Conservation (phyloP, 371 early-diverging fungal species). For the Batkoa obscura region DNA sequence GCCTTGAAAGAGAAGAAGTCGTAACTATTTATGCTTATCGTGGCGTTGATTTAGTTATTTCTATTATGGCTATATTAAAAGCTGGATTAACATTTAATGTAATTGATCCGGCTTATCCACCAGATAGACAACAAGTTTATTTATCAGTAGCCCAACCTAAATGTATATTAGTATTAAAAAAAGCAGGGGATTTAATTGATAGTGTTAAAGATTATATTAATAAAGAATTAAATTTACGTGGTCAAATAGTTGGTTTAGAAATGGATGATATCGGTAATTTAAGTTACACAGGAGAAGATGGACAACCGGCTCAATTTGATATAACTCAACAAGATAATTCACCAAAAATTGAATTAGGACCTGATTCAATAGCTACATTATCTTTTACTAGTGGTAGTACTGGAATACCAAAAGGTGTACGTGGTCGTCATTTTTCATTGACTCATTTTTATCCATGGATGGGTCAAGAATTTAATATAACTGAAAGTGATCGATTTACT, state of each 20-base stretch:
- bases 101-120: slow-evolving; percentile 94
- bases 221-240: slow-evolving; percentile 47
- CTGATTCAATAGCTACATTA: slow-evolving; percentile 84
- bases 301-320: not conserved
- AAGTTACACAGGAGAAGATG: slow-evolving; percentile 5
- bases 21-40: slow-evolving; percentile 90
- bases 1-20: slow-evolving; percentile 81
- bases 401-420: slow-evolving; percentile 87
- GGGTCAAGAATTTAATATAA: slow-evolving; percentile 67
- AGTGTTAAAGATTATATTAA: slow-evolving; percentile 57
- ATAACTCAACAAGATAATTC: slow-evolving; percentile 18
- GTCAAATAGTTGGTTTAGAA: slow-evolving; percentile 64
- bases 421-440: slow-evolving; percentile 90
- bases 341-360: slow-evolving; percentile 60
- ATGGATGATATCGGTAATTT: slow-evolving; percentile 48
- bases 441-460: slow-evolving; percentile 98
- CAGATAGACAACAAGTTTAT: slow-evolving; percentile 81
- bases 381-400: slow-evolving; percentile 92
- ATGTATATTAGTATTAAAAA: slow-evolving; percentile 64
- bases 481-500: slow-evolving; percentile 72
- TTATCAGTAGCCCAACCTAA: slow-evolving; percentile 83
- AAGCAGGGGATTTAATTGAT: slow-evolving; percentile 54
- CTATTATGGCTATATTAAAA: slow-evolving; percentile 91
- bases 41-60: slow-evolving; percentile 84
- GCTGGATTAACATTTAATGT: slow-evolving; percentile 93